Percentiles rank a stretch among this genome's conserved stretches.
phyloP scores from a whole-genome alignment of 2,329 filamentous ascomycete genomes.

The Drechslerella coelobrocha region DNA sequence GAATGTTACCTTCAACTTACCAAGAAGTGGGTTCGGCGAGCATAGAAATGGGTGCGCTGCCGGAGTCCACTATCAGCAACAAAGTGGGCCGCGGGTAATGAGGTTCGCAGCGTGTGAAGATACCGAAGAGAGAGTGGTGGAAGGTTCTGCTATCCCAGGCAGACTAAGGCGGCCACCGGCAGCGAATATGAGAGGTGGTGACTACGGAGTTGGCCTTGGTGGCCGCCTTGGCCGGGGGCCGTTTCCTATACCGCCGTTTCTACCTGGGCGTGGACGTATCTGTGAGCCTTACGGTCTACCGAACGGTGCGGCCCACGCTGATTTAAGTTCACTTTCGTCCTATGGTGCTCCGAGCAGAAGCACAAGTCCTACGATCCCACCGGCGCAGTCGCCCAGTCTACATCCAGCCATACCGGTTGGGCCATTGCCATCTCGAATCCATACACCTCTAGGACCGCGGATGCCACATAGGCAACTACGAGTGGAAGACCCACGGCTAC shows the following conservation, averaged over 20 bases:
- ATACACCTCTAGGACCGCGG: not conserved
- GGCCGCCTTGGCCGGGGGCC: too few relatives aligned
- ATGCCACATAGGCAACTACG: not conserved
- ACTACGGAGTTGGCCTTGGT: too few relatives aligned
- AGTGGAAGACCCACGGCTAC: not conserved
- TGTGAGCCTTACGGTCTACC: not conserved
- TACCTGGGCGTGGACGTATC: not conserved
- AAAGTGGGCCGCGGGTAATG: not conserved
- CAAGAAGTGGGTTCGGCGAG: not conserved
- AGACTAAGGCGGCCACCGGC: too few relatives aligned
- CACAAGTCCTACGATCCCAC: conserved; percentile 16
- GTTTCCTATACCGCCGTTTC: too few relatives aligned
- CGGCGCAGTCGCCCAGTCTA: not conserved
- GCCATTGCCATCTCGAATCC: not conserved
- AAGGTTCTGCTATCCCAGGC: too few relatives aligned
- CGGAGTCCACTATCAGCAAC: conserved; percentile 1
- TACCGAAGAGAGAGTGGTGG: conserved; percentile 11
- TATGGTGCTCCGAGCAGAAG: conserved; percentile 10
- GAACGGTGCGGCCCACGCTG: conserved; percentile 6
- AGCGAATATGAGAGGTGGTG: too few relatives aligned
- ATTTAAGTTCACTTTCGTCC: conserved; percentile 3
- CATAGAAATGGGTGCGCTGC: not conserved
- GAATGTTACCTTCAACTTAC: conserved; percentile 1
- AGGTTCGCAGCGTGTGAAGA: conserved; percentile 25
- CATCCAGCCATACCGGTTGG: not conserved